Evolutionary conservation across 257 asterid species (phyloP).

Genomic region (Vinca minor): DNA sequence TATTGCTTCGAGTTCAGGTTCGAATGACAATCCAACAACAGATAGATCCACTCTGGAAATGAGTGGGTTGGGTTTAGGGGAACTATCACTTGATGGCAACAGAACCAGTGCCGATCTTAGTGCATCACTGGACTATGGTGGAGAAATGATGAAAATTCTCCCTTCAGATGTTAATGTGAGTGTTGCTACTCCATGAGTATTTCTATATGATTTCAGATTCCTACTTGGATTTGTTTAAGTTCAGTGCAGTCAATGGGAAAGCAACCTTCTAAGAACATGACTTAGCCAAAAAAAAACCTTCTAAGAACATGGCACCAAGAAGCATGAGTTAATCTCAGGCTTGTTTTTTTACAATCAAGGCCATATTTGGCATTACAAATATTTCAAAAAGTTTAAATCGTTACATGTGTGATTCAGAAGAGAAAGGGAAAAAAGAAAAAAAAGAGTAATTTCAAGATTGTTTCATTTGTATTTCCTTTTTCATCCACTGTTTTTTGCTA

Average conservation of each 20-base stretch:
- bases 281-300: neutral
- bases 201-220: neutral
- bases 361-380: neutral
- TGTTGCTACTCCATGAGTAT: conserved; percentile 8
- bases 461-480: neutral
- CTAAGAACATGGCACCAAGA: neutral
- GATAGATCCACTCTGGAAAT: conserved; percentile 30
- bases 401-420: neutral
- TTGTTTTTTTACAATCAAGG: neutral
- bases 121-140: conserved; percentile 50
- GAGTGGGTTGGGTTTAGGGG: conserved; percentile 30
- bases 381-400: neutral
- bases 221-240: neutral
- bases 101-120: conserved; percentile 30
- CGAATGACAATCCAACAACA: conserved; percentile 39
- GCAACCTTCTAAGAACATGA: neutral
- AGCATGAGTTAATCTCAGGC: neutral
- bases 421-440: neutral
- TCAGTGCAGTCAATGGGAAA: neutral
- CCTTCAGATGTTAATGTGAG: conserved; percentile 81
- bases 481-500: neutral
- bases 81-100: conserved; percentile 39
- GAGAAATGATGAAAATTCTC: conserved; percentile 71
- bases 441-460: neutral
- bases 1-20: conserved; percentile 52